These are phyloP conservation scores for Lophiostoma macrostomum DNA, from an alignment of 495 filamentous ascomycete genomes.

Conservation along the genomic window DNA sequence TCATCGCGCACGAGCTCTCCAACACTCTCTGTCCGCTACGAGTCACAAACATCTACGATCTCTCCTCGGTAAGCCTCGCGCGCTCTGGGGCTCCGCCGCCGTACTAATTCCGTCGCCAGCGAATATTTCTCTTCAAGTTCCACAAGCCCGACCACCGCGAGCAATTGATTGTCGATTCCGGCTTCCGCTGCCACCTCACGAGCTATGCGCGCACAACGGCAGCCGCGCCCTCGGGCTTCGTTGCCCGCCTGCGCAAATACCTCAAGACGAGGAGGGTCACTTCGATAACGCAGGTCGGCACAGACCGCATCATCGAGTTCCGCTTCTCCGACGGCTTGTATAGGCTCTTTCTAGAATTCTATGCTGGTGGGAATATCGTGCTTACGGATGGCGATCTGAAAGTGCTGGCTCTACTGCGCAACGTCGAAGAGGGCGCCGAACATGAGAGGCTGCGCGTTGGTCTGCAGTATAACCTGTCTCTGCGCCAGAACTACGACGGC, in stretches of 20 bases:
- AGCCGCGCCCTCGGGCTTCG: constrained; percentile 77
- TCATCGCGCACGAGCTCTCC: constrained; percentile 89
- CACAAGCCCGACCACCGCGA: constrained; percentile 81
- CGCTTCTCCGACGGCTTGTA: constrained; percentile 89
- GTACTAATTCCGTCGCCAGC: constrained; percentile 41
- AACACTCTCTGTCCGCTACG: constrained; percentile 69
- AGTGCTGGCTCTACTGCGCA: constrained; percentile 75
- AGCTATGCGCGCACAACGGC: constrained; percentile 82
- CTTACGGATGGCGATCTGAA: constrained; percentile 77
- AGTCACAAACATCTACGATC: constrained; percentile 90
- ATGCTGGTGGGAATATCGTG: constrained; percentile 91
- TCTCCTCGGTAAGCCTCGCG: constrained; percentile 62
- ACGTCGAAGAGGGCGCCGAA: constrained; percentile 70
- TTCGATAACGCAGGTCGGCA: constrained; percentile 77
- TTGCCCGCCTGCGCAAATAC: constrained; percentile 76
- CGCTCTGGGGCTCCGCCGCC: neutral
- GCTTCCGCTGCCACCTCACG: constrained; percentile 93
- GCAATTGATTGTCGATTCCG: constrained; percentile 88
- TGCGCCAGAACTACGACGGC: constrained; percentile 77
- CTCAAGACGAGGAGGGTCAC: constrained; percentile 85
- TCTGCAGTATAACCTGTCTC: constrained; percentile 71
- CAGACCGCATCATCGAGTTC: constrained; percentile 89
- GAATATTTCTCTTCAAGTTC: constrained; percentile 91
- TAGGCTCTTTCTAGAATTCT: constrained; percentile 89
- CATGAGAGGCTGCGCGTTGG: constrained; percentile 73